Conservation (phyloP, 2,329 filamentous ascomycete species). For the Zymoseptoria ardabiliae region DNA sequence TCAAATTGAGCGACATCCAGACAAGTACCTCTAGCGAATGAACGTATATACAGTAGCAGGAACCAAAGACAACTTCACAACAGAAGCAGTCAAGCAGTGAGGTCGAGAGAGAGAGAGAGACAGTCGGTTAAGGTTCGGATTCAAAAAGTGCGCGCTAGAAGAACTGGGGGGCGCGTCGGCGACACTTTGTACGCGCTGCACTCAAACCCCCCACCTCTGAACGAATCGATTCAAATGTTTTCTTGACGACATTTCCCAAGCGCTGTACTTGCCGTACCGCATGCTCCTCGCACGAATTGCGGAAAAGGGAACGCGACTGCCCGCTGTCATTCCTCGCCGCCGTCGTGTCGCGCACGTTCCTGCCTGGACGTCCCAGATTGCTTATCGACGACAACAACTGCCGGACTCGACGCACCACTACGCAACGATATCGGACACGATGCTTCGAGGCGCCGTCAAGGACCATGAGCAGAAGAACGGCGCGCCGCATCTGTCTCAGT, state of each 20-base stretch:
- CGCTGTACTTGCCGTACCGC: slow-evolving; percentile 19
- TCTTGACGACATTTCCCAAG: neutral
- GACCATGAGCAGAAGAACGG: slow-evolving; percentile 31
- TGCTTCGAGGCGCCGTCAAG: slow-evolving; percentile 38
- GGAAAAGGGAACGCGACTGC: slow-evolving; percentile 22
- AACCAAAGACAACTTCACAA: no score
- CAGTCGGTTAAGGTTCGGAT: neutral
- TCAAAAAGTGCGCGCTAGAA: neutral
- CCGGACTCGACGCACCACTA: slow-evolving; percentile 7
- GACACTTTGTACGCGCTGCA: neutral
- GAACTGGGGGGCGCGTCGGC: neutral
- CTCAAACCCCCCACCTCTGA: neutral
- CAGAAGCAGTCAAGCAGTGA: no score
- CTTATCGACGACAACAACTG: slow-evolving; percentile 7
- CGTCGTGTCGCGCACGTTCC: slow-evolving; percentile 7
- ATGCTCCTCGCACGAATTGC: slow-evolving; percentile 24
- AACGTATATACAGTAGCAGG: no score
- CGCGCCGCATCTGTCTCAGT: slow-evolving; percentile 37
- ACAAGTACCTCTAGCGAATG: no score
- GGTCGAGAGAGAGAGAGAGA: neutral
- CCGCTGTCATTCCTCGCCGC: slow-evolving; percentile 17
- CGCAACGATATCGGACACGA: slow-evolving; percentile 16
- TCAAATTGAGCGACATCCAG: no score
- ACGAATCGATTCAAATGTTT: neutral
- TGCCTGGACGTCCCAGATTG: slow-evolving; percentile 9